Conservation (phyloP, 2,329 filamentous ascomycete genomes). For the Colletotrichum gloeosporioides region DNA sequence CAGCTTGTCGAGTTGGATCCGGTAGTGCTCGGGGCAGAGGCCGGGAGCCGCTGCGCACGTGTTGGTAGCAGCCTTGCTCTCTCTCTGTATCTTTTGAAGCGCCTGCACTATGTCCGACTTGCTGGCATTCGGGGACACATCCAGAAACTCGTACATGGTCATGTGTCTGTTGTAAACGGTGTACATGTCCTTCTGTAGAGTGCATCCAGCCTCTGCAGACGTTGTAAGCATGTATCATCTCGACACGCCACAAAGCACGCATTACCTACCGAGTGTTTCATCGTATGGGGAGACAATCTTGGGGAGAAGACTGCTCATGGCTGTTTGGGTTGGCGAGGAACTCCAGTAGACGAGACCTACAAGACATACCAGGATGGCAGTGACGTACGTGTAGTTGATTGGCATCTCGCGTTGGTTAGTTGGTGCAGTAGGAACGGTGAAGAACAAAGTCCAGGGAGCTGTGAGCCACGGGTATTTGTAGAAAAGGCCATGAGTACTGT, state of each 20-base stretch:
- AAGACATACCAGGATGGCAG: background rate
- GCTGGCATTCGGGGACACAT: background rate
- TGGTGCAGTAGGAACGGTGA: background rate
- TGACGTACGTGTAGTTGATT: background rate
- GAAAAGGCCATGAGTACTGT: background rate
- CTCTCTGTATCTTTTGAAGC: background rate
- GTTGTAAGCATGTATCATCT: background rate
- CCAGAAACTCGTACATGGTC: background rate
- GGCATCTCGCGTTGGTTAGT: background rate
- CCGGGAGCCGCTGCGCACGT: background rate
- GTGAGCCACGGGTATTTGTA: background rate
- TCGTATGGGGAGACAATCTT: background rate
- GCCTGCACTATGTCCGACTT: background rate
- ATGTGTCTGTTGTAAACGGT: background rate
- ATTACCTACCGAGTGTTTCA: background rate
- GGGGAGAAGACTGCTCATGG: background rate
- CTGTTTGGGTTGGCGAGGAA: background rate
- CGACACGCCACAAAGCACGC: fast-evolving
- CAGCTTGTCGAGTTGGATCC: background rate
- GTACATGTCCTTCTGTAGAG: background rate
- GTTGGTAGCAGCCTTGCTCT: background rate
- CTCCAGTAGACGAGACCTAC: background rate
- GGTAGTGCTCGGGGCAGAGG: background rate
- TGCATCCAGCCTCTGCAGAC: background rate
- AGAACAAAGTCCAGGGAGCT: background rate